Conservation (phyloP, 1,139 yeast species). For the Suhomyces chickasaworum region DNA sequence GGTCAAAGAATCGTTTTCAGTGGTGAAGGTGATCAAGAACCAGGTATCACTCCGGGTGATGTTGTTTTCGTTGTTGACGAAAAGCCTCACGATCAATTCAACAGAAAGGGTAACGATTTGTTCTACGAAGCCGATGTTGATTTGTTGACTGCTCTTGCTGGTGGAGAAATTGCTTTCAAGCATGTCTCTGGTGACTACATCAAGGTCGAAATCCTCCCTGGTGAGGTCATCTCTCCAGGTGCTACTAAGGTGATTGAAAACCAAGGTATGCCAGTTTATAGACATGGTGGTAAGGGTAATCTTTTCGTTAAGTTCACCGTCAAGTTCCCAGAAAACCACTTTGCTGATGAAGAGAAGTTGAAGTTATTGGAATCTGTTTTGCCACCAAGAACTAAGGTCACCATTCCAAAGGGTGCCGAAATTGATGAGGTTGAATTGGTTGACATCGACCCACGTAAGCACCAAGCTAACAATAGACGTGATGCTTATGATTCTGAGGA, state of each 20-base stretch:
- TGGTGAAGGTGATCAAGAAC: constrained; percentile 98
- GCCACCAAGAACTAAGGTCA: constrained; percentile 61
- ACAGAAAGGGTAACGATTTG: constrained; percentile 89
- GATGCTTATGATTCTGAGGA: constrained; percentile 67
- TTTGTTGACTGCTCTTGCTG: constrained; percentile 91
- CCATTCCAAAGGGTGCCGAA: constrained; percentile 62
- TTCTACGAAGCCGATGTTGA: constrained; percentile 86
- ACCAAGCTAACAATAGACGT: constrained; percentile 51
- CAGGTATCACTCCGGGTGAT: constrained; percentile 94
- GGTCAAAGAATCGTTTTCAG: constrained; percentile 89
- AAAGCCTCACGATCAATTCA: constrained; percentile 77
- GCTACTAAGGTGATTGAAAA: constrained; percentile 78
- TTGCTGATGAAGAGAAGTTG: constrained; percentile 67
- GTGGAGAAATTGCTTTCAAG: constrained; percentile 86
- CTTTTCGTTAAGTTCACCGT: constrained; percentile 69
- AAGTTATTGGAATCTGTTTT: constrained; percentile 63
- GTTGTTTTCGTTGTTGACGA: constrained; percentile 90
- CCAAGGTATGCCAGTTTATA: constrained; percentile 93
- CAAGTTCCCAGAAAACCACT: constrained; percentile 68
- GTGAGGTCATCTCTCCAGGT: constrained; percentile 92
- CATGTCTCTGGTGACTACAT: constrained; percentile 88
- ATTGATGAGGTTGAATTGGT: constrained; percentile 83
- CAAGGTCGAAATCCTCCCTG: constrained; percentile 81
- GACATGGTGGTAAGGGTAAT: constrained; percentile 76
- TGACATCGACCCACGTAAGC: constrained; percentile 64